phyloP scores from a whole-genome alignment of 2,329 filamentous ascomycete genomes.

The Hawksworthiomyces lignivorus region DNA sequence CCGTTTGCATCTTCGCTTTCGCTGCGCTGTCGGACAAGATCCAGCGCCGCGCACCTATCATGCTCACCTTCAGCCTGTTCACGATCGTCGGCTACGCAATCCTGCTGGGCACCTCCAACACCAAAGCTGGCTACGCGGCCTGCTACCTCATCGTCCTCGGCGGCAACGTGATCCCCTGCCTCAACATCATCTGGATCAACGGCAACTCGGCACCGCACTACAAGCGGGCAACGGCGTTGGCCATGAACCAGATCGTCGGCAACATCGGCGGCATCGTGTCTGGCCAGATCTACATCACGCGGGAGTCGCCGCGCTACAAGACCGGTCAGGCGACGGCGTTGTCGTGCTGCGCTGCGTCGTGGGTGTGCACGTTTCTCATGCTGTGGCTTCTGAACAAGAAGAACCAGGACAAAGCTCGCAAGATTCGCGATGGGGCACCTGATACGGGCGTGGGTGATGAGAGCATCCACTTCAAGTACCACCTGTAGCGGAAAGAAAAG shows the following conservation, averaged over 20 bases:
- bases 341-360: conserved; percentile 1
- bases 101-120: not conserved
- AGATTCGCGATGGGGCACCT: not conserved
- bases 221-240: conserved; percentile 5
- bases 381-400: conserved; percentile 2
- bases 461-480: conserved; percentile 8
- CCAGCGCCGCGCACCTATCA: not conserved
- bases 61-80: not conserved
- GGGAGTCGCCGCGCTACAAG: conserved; percentile 2
- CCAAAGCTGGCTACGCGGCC: not conserved
- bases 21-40: too few species aligned
- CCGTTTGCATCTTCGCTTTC: not conserved
- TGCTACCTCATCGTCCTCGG: not conserved
- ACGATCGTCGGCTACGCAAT: conserved; percentile 1
- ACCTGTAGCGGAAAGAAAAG: not conserved
- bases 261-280: conserved; percentile 6
- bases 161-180: conserved; percentile 1
- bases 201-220: conserved; percentile 6
- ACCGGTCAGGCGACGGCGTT: conserved; percentile 5
- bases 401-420: conserved; percentile 2
- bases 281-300: conserved; percentile 1
- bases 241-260: conserved; percentile 6
- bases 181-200: conserved; percentile 6
- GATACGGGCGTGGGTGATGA: conserved; percentile 7
- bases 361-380: conserved; percentile 1